These are phyloP conservation scores for Catharanthus roseus DNA, from an alignment of 257 asterid genomes.

Conservation along the genomic window DNA sequence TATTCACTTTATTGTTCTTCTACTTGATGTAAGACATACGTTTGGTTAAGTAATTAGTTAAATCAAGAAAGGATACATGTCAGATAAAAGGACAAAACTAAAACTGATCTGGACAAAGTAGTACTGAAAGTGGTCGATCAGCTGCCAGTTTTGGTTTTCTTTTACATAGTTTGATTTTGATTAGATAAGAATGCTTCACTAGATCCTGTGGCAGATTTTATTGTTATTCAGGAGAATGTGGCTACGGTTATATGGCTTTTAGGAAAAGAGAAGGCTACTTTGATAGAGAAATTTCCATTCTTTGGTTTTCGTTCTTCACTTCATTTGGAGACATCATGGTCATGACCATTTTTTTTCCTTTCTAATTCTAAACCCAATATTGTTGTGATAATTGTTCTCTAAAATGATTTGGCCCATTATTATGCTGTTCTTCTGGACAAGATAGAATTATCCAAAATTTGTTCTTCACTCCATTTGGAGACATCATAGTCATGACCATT, in stretches of 20 bases:
- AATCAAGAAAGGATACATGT: not conserved
- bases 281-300: not conserved
- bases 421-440: too few relatives aligned
- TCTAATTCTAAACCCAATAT: not conserved
- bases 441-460: too few relatives aligned
- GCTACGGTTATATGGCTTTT: not conserved
- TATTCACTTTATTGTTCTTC: not conserved
- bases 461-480: not conserved
- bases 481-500: not conserved
- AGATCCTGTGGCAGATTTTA: not conserved
- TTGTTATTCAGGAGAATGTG: not conserved
- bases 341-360: not conserved
- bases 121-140: not conserved
- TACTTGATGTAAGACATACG: not conserved
- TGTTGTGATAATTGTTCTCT: not conserved
- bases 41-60: not conserved
- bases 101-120: not conserved
- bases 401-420: not conserved
- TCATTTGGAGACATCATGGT: not conserved
- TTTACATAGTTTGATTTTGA: not conserved
- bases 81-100: not conserved
- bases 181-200: conserved; percentile 2
- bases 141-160: not conserved
- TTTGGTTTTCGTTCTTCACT: not conserved
- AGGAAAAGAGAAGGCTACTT: not conserved